Evolutionary conservation across 2,329 filamentous ascomycete species (phyloP).

Genomic region (Aspergillus sp.): DNA sequence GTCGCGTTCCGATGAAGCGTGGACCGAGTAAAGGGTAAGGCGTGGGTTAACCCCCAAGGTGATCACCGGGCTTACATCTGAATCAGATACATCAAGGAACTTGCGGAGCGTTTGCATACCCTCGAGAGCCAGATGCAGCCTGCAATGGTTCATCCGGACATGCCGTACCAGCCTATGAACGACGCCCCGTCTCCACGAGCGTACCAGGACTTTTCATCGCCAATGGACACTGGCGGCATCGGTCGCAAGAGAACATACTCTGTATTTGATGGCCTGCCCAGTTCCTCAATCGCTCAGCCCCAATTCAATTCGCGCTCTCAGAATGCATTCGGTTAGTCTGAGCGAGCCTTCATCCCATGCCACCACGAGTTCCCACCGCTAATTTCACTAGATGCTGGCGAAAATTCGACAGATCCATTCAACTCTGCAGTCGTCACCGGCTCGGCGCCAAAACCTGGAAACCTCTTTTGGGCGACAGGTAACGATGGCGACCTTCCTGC

Average conservation of each 20-base stretch:
- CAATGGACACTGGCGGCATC: constrained; percentile 44
- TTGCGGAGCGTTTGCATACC: constrained; percentile 78
- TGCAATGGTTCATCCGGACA: constrained; percentile 39
- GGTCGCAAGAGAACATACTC: constrained; percentile 52
- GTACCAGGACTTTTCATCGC: constrained; percentile 56
- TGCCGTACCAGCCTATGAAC: constrained; percentile 45
- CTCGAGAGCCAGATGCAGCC: constrained; percentile 73
- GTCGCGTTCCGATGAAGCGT: constrained; percentile 81
- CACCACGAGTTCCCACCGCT: constrained; percentile 4
- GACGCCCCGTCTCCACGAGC: constrained; percentile 42
- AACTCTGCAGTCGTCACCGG: constrained; percentile 39
- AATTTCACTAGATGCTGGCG: constrained; percentile 22
- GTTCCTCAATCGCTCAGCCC: constrained; percentile 42
- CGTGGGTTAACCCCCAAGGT: not conserved
- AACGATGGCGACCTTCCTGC: constrained; percentile 33
- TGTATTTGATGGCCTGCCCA: constrained; percentile 47
- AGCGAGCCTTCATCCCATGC: not conserved
- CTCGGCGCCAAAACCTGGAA: constrained; percentile 34
- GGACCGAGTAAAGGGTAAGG: constrained; percentile 82
- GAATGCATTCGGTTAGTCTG: constrained; percentile 33
- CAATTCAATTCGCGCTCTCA: constrained; percentile 37
- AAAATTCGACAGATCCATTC: constrained; percentile 32
- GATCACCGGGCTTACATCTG: constrained; percentile 20
- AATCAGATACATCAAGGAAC: constrained; percentile 80
- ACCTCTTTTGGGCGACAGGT: constrained; percentile 40